These are phyloP conservation scores for Calonectria leucothoes DNA, from an alignment of 2,329 filamentous ascomycete genomes.

Conservation along the genomic window DNA sequence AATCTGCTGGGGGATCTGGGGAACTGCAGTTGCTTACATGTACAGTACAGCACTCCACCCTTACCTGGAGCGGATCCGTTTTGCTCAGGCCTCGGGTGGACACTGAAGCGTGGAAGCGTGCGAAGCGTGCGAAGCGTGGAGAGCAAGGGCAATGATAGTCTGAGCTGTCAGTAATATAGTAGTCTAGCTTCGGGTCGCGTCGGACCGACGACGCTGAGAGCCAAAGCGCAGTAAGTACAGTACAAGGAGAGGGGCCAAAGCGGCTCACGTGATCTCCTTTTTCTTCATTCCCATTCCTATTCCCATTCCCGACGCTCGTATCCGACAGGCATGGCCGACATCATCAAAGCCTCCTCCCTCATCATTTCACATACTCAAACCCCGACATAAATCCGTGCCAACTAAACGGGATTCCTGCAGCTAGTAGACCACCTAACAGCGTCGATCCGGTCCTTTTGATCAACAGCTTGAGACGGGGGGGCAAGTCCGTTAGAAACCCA, in stretches of 20 bases:
- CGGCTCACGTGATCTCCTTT: not conserved
- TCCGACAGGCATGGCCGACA: not conserved
- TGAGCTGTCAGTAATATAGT: not conserved
- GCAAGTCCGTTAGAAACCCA: not conserved
- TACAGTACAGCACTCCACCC: constrained; percentile 13
- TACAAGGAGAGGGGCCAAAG: not conserved
- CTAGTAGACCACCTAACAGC: not conserved
- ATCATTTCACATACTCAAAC: not conserved
- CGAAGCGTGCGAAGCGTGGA: not conserved
- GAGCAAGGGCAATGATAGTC: not conserved
- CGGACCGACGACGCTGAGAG: not conserved
- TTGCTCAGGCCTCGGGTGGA: not conserved
- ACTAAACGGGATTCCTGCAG: not conserved
- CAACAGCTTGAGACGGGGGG: not conserved
- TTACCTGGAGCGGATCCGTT: not conserved
- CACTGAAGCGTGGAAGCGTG: not conserved
- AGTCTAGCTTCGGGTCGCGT: not conserved
- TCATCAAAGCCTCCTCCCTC: not conserved
- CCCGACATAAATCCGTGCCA: constrained; percentile 1
- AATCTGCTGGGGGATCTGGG: constrained; percentile 10
- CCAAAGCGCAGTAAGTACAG: not conserved
- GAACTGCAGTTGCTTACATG: not conserved
- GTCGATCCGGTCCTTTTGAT: not conserved
- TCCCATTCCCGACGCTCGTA: not conserved
- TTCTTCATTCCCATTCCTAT: not conserved